These are phyloP conservation scores for Geum urbanum DNA, from an alignment of 306 rosid species.

Conservation along the genomic window DNA sequence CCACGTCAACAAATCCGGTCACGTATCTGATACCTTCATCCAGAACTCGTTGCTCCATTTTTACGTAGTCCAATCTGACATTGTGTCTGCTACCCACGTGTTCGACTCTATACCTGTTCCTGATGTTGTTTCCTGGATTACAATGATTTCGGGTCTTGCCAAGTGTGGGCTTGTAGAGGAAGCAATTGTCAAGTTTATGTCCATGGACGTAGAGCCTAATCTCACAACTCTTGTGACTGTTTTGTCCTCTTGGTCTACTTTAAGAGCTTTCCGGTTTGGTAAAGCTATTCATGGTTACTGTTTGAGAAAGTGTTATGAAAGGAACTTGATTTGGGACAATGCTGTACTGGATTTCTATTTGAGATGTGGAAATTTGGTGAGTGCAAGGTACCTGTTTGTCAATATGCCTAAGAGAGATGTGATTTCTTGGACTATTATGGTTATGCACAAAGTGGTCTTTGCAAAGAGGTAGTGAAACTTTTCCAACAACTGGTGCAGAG, in stretches of 20 bases:
- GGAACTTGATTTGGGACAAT: conserved; percentile 42
- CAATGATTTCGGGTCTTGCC: conserved; percentile 58
- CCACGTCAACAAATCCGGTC: conserved; percentile 52
- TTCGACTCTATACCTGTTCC: conserved; percentile 44
- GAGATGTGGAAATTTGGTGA: conserved; percentile 45
- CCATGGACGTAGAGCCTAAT: conserved; percentile 56
- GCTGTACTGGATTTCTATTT: conserved; percentile 52
- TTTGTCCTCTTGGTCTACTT: conserved; percentile 57
- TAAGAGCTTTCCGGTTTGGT: conserved; percentile 45
- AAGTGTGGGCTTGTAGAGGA: conserved; percentile 58
- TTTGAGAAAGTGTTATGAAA: conserved; percentile 32
- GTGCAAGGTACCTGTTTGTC: conserved; percentile 49
- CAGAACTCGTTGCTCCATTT: conserved; percentile 63
- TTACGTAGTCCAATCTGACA: conserved; percentile 38
- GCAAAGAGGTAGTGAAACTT: conserved; percentile 53
- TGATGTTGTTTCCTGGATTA: conserved; percentile 79
- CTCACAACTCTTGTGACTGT: conserved; percentile 54
- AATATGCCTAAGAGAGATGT: conserved; percentile 58
- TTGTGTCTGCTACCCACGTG: conserved; percentile 42
- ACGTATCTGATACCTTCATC: conserved; percentile 53
- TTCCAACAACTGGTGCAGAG: conserved; percentile 53
- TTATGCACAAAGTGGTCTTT: conserved; percentile 49
- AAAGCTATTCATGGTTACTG: conserved; percentile 57
- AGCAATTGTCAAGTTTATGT: conserved; percentile 45
- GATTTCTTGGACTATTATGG: conserved; percentile 69